A percentile compares a stretch with the other conserved stretches of the same genome.
phyloP scores from a whole-genome alignment of 1,284 basidiomycete genomes.

The Rhodotorula glutinis region DNA sequence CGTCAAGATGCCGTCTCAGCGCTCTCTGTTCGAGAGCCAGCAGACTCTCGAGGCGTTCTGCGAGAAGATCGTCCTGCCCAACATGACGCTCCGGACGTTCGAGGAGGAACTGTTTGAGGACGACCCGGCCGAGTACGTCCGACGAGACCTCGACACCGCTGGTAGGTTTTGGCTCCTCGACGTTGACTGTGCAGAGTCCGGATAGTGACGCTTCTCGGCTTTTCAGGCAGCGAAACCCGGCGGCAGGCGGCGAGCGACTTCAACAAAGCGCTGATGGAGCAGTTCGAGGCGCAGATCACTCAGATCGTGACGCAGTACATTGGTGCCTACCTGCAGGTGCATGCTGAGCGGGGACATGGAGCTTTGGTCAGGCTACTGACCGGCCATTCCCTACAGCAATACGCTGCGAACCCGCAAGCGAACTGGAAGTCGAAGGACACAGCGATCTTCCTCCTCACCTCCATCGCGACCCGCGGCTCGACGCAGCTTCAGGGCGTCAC shows the following conservation, averaged over 20 bases:
- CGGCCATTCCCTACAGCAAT: too few relatives aligned
- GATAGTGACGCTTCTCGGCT: too few relatives aligned
- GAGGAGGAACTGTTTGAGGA: conserved; percentile 97
- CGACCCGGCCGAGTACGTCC: conserved; percentile 92
- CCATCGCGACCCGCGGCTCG: conserved; percentile 81
- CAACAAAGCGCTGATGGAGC: conserved; percentile 77
- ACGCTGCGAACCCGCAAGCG: conserved; percentile 58
- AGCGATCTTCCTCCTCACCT: conserved; percentile 89
- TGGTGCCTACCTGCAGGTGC: conserved; percentile 65
- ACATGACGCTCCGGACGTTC: conserved; percentile 77
- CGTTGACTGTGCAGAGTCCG: neutral
- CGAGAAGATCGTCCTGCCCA: conserved; percentile 88
- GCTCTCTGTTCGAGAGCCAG: conserved; percentile 58
- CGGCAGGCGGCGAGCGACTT: conserved; percentile 91
- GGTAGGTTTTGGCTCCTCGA: neutral
- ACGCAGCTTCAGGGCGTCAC: conserved; percentile 87
- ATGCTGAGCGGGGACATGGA: conserved; percentile 21
- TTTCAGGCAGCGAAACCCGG: conserved; percentile 63
- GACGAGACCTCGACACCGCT: conserved; percentile 75
- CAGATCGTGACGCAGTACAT: conserved; percentile 82
- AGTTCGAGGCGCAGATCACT: conserved; percentile 77
- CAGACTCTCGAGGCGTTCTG: conserved; percentile 80
- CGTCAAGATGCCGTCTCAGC: conserved; percentile 61
- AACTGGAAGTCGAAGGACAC: conserved; percentile 95
- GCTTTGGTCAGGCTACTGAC: too few relatives aligned